Evolutionary conservation across 148 eudicot species (phyloP).

Genomic region (Chenopodium suecicum): DNA sequence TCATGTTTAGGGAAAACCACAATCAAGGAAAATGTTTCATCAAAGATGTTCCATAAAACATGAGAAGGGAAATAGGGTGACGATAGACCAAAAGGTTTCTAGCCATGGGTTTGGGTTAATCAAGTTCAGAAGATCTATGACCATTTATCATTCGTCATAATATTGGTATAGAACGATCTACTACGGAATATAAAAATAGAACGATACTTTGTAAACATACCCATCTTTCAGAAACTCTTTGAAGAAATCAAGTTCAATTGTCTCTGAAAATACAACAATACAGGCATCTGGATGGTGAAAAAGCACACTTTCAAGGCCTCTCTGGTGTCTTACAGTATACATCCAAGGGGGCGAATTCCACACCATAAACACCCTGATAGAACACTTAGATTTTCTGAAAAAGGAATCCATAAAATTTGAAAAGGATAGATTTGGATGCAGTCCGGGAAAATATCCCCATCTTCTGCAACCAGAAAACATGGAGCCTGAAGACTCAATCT

Average conservation of each 20-base stretch:
- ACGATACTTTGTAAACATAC: conserved; percentile 32
- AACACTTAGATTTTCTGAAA: conserved; percentile 75
- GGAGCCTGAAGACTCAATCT: conserved; percentile 37
- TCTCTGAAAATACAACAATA: conserved; percentile 82
- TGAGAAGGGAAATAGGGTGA: too few relatives aligned
- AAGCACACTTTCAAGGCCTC: conserved; percentile 83
- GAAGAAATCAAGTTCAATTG: conserved; percentile 82
- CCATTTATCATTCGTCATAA: too few relatives aligned
- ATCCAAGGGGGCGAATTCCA: conserved; percentile 96
- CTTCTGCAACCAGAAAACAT: conserved; percentile 64
- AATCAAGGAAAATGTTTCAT: too few relatives aligned
- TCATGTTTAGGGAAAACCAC: too few relatives aligned
- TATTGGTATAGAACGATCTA: too few relatives aligned
- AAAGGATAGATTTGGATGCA: conserved; percentile 64
- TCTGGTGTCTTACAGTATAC: conserved; percentile 74
- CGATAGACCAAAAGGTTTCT: too few relatives aligned
- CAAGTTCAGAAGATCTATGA: too few relatives aligned
- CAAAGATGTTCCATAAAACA: too few relatives aligned
- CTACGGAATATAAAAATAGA: too few relatives aligned
- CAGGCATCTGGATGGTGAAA: conserved; percentile 72
- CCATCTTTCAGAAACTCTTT: conserved; percentile 65
- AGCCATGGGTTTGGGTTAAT: too few relatives aligned
- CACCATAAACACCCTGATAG: conserved; percentile 79
- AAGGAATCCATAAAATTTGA: conserved; percentile 75
- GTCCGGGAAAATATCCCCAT: conserved; percentile 89